A percentile compares a stretch with the other conserved stretches of the same genome.
phyloP scores from a whole-genome alignment of 139 green algal species.

The Parachlorella kessleri region DNA sequence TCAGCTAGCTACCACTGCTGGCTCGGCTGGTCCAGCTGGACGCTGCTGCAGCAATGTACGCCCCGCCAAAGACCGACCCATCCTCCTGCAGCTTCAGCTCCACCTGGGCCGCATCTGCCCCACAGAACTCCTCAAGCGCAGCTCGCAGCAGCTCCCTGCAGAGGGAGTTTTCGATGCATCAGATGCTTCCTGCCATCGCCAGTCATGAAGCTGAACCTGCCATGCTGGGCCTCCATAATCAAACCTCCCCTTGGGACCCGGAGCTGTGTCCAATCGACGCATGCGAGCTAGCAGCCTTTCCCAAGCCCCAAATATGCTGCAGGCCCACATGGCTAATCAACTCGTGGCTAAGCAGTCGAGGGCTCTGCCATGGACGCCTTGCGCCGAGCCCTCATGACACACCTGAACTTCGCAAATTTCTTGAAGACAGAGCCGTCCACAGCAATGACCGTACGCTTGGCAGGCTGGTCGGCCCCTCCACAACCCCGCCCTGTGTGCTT shows the following conservation, averaged over 20 bases:
- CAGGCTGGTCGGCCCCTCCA: neutral
- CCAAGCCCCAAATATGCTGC: neutral
- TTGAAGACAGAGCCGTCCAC: conserved; percentile 74
- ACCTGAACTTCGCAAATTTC: conserved; percentile 54
- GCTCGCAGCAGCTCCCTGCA: conserved; percentile 31
- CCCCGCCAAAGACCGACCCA: conserved; percentile 32
- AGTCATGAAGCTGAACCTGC: conserved; percentile 1
- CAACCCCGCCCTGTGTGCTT: conserved; percentile 38
- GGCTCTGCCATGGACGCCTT: too few species aligned
- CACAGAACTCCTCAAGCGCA: conserved; percentile 31
- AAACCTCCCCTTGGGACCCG: too few species aligned
- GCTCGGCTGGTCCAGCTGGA: too few species aligned
- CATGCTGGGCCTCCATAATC: too few species aligned
- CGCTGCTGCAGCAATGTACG: conserved; percentile 24
- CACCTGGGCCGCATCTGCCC: conserved; percentile 21
- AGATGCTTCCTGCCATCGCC: neutral
- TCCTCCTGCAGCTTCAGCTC: conserved; percentile 22
- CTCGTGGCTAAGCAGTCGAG: too few species aligned
- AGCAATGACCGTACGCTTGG: conserved; percentile 44
- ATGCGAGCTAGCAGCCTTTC: neutral
- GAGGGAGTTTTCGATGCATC: neutral
- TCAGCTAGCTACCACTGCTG: too few species aligned
- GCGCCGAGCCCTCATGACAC: too few species aligned
- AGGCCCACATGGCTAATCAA: neutral
- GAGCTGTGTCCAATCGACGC: neutral